phyloP scores from a whole-genome alignment of 2,329 filamentous ascomycete species.

The Penicillium sp. region DNA sequence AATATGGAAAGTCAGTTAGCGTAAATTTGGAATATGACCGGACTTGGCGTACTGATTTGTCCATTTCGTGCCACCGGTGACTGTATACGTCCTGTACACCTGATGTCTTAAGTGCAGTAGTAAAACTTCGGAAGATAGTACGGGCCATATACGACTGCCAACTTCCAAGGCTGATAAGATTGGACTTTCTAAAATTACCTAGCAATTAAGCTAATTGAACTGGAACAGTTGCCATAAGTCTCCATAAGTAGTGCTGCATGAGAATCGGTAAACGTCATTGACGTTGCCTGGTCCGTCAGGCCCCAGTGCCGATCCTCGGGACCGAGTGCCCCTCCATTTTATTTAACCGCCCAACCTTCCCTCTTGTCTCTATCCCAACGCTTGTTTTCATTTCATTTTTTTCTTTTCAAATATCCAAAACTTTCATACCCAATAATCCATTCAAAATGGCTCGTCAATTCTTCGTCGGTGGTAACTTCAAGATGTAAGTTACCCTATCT shows the following conservation, averaged over 20 bases:
- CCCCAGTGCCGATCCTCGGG: conserved; percentile 10
- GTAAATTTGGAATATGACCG: too few relatives aligned
- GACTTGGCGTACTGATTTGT: too few relatives aligned
- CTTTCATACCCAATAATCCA: conserved; percentile 7
- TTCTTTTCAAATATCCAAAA: conserved; percentile 6
- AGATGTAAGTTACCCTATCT: conserved; percentile 69
- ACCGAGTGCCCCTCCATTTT: conserved; percentile 20
- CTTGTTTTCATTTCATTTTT: conserved; percentile 8
- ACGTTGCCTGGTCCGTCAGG: conserved; percentile 10
- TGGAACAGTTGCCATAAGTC: background rate
- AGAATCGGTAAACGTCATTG: conserved; percentile 8
- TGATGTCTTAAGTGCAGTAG: too few relatives aligned
- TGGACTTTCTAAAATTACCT: background rate
- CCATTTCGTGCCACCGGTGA: too few relatives aligned
- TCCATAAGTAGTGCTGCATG: background rate
- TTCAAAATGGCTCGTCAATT: conserved; percentile 89
- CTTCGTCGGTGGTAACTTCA: conserved; percentile 99
- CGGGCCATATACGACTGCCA: background rate
- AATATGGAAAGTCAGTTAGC: too few relatives aligned
- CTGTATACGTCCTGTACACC: too few relatives aligned
- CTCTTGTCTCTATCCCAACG: conserved; percentile 12
- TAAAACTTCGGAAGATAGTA: background rate
- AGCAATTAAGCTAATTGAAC: background rate
- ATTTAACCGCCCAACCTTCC: conserved; percentile 4
- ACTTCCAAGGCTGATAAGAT: background rate